Evolutionary conservation across 108 stramenopile genomes (phyloP).

Genomic region (Fistulifera pelliculosa): DNA sequence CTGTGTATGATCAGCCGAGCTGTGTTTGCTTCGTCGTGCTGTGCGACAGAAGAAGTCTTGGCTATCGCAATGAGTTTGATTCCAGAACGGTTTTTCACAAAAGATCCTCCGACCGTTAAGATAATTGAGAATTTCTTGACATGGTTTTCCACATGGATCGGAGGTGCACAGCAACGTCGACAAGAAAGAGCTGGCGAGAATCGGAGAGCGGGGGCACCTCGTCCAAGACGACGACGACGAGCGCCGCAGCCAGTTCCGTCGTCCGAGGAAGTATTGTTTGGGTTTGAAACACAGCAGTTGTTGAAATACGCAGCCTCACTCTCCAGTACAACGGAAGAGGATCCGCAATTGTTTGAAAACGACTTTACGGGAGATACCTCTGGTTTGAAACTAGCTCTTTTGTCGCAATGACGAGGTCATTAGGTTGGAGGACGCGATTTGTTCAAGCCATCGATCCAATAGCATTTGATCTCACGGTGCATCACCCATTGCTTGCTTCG

Average conservation of each 20-base stretch:
- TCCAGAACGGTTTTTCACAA: background rate
- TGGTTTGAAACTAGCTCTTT: slow-evolving; percentile 9
- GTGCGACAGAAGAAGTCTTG: background rate
- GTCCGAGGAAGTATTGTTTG: background rate
- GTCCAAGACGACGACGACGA: background rate
- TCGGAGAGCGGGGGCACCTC: background rate
- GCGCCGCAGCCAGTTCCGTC: background rate
- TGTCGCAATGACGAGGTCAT: slow-evolving; percentile 50
- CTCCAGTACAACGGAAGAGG: background rate
- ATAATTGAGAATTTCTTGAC: background rate
- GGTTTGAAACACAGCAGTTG: background rate
- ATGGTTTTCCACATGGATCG: background rate
- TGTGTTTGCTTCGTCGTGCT: background rate
- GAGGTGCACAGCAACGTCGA: background rate
- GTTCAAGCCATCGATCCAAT: slow-evolving; percentile 55
- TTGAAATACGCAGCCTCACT: background rate
- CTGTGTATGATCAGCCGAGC: background rate
- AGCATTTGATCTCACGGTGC: slow-evolving; percentile 46
- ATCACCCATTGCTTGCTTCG: slow-evolving; percentile 50
- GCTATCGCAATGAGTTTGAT: slow-evolving; percentile 3
- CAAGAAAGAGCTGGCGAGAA: background rate
- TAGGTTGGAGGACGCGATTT: slow-evolving; percentile 72
- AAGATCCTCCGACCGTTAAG: background rate
- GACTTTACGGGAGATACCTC: background rate
- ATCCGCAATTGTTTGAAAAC: background rate